Conservation (phyloP, 2,329 filamentous ascomycete species). For the Neurospora crassa region DNA sequence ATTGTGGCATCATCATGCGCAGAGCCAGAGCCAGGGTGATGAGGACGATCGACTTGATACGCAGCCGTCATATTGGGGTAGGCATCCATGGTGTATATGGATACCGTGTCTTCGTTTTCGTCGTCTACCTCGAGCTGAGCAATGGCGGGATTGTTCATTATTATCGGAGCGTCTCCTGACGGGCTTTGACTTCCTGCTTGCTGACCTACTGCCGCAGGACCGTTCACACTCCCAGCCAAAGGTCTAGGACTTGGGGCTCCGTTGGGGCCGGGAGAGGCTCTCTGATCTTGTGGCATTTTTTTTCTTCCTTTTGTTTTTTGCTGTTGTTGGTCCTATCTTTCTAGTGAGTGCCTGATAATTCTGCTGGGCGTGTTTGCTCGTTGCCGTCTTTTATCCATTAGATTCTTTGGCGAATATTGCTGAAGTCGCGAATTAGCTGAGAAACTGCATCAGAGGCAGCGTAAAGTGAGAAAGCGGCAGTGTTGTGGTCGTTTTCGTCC, state of each 20-base stretch:
- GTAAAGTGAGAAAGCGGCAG: neutral
- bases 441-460: neutral
- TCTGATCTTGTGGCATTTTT: neutral
- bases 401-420: constrained; percentile 1
- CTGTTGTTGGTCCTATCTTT: neutral
- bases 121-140: constrained; percentile 11
- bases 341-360: constrained; percentile 6
- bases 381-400: constrained; percentile 15
- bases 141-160: neutral
- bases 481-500: neutral
- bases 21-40: constrained; percentile 7
- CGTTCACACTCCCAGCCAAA: neutral
- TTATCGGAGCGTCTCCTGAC: neutral
- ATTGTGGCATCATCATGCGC: constrained; percentile 17
- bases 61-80: constrained; percentile 14
- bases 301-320: neutral
- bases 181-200: neutral
- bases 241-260: neutral
- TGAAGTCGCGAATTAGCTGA: neutral
- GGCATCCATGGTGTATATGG: constrained; percentile 18
- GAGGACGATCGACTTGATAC: constrained; percentile 14
- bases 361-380: constrained; percentile 2
- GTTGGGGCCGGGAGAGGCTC: neutral
- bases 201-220: neutral
- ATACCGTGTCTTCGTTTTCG: constrained; percentile 5